phyloP scores from a whole-genome alignment of 2,329 filamentous ascomycete genomes.

The Neopestalotiopsis clavispora region DNA sequence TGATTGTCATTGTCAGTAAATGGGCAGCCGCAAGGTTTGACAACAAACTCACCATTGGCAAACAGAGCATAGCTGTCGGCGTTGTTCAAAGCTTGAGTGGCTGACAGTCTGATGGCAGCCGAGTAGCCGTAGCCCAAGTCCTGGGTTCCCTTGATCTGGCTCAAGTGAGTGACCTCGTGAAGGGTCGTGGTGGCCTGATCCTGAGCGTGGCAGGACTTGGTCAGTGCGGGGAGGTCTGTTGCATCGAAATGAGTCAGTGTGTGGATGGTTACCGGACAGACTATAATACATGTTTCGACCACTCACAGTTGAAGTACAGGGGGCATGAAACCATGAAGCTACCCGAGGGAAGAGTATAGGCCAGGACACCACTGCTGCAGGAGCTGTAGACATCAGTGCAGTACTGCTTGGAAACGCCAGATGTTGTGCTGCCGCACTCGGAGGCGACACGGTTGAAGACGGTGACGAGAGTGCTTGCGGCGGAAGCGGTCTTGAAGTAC shows the following conservation, averaged over 20 bases:
- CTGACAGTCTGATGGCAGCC: slow-evolving; percentile 54
- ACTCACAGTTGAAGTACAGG: slow-evolving; percentile 55
- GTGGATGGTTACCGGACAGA: no score
- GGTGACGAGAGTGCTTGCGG: slow-evolving; percentile 53
- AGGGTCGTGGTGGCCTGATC: slow-evolving; percentile 69
- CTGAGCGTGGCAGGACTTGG: slow-evolving; percentile 62
- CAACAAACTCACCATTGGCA: slow-evolving; percentile 60
- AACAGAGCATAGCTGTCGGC: slow-evolving; percentile 63
- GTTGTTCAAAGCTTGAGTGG: slow-evolving; percentile 60
- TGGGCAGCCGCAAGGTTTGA: slow-evolving; percentile 59
- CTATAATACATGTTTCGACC: no score
- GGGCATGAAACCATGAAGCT: slow-evolving; percentile 67
- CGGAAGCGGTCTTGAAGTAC: slow-evolving; percentile 63
- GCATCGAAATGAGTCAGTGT: no score
- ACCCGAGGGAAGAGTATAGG: slow-evolving; percentile 61
- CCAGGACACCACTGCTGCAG: slow-evolving; percentile 54
- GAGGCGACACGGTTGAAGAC: slow-evolving; percentile 54
- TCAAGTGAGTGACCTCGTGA: slow-evolving; percentile 69
- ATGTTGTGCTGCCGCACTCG: slow-evolving; percentile 57
- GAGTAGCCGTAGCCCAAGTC: slow-evolving; percentile 61
- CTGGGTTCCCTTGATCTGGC: slow-evolving; percentile 59
- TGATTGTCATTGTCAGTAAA: slow-evolving; percentile 43
- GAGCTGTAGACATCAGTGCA: slow-evolving; percentile 22
- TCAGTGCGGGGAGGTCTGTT: slow-evolving; percentile 49
- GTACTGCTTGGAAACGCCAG: slow-evolving; percentile 36